Conservation (phyloP, 2,329 filamentous ascomycete species). For the Talaromyces sp. region DNA sequence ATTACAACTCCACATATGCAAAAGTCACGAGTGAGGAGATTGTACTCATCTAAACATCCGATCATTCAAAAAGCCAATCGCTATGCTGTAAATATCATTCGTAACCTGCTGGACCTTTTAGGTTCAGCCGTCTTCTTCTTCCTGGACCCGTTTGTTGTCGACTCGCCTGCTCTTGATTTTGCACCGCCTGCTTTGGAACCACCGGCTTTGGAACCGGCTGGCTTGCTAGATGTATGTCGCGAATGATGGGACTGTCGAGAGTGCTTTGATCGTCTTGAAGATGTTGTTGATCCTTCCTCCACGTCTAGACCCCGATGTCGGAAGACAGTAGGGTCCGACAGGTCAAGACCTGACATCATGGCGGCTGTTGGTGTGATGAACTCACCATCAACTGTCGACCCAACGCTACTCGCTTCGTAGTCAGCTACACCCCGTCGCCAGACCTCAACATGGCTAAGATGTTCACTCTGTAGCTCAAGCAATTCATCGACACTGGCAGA, state of each 20-base stretch:
- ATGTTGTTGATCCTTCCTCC: slow-evolving; percentile 29
- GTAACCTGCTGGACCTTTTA: slow-evolving; percentile 23
- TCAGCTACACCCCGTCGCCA: slow-evolving; percentile 65
- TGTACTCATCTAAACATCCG: not conserved
- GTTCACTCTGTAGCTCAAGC: slow-evolving; percentile 51
- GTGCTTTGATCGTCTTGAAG: slow-evolving; percentile 29
- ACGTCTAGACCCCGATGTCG: slow-evolving; percentile 26
- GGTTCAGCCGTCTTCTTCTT: slow-evolving; percentile 18
- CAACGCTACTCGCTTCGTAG: slow-evolving; percentile 50
- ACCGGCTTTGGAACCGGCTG: not conserved
- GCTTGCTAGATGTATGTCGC: slow-evolving; percentile 2
- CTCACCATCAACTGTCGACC: slow-evolving; percentile 63
- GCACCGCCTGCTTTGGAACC: not conserved
- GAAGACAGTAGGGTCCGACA: slow-evolving; percentile 31
- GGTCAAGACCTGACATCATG: slow-evolving; percentile 44
- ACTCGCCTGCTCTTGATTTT: not conserved
- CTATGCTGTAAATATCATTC: slow-evolving; percentile 35
- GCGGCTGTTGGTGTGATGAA: slow-evolving; percentile 61
- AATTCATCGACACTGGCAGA: slow-evolving; percentile 54
- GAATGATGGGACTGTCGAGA: slow-evolving; percentile 26
- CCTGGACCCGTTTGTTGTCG: not conserved
- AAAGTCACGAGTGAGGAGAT: not conserved
- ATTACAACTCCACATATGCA: not conserved
- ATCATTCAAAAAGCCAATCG: not conserved
- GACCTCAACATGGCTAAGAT: slow-evolving; percentile 56